Conservation (phyloP, 495 filamentous ascomycete species). For the Hypoxylon rickii region DNA sequence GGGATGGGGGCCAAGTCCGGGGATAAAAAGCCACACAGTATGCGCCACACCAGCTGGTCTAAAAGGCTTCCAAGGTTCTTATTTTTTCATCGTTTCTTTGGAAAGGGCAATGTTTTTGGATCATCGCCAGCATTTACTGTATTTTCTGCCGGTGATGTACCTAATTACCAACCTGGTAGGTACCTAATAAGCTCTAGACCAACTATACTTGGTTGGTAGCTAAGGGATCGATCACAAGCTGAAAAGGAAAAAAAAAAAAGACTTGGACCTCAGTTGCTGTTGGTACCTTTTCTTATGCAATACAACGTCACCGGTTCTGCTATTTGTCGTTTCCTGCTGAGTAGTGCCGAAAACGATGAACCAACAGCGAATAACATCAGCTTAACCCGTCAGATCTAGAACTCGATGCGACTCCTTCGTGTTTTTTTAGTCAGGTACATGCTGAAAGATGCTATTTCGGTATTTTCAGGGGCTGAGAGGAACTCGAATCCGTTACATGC, state of each 20-base stretch:
- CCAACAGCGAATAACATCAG: slow-evolving; percentile 25
- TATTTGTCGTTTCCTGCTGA: slow-evolving; percentile 17
- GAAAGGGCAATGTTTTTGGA: too few species aligned
- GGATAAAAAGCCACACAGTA: slow-evolving; percentile 17
- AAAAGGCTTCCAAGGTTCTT: too few species aligned
- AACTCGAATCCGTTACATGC: neutral
- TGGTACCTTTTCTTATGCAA: slow-evolving; percentile 17
- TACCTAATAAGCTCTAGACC: too few species aligned
- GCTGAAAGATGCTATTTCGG: neutral
- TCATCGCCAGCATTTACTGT: too few species aligned
- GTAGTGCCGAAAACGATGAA: slow-evolving; percentile 15
- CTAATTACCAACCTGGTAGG: too few species aligned
- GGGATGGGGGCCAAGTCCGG: slow-evolving; percentile 36
- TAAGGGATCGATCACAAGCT: slow-evolving; percentile 17
- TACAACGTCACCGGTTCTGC: slow-evolving; percentile 32
- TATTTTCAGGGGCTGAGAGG: slow-evolving; percentile 12
- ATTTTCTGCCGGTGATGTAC: too few species aligned
- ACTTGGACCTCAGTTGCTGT: too few species aligned
- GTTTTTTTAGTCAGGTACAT: slow-evolving; percentile 30
- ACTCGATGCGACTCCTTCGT: slow-evolving; percentile 23
- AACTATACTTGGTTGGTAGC: too few species aligned
- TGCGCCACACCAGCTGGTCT: slow-evolving; percentile 30
- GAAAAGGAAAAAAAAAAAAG: too few species aligned
- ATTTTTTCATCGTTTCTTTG: too few species aligned
- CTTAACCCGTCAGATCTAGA: slow-evolving; percentile 21